These are phyloP conservation scores for Amaranthus tricolor DNA, from an alignment of 179 eudicot species.

Conservation along the genomic window DNA sequence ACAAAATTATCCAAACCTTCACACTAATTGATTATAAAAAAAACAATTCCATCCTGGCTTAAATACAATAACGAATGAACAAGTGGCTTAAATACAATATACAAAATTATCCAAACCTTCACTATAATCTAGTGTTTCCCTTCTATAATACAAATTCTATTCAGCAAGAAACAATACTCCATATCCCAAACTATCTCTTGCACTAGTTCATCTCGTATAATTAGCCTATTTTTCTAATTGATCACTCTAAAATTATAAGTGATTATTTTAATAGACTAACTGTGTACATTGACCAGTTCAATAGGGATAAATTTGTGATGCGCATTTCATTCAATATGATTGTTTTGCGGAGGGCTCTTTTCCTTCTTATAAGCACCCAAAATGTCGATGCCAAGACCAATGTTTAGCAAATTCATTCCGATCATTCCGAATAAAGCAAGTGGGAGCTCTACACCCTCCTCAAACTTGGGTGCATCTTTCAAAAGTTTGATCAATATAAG, in stretches of 20 bases:
- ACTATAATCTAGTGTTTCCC: background rate
- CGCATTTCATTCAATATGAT: slow-evolving; percentile 26
- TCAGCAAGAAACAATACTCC: background rate
- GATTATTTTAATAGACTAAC: too few relatives aligned
- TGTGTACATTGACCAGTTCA: too few relatives aligned
- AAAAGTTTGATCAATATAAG: slow-evolving; percentile 70
- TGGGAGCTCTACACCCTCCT: slow-evolving; percentile 74
- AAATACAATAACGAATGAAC: too few relatives aligned
- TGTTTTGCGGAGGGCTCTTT: slow-evolving; percentile 24
- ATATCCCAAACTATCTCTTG: background rate
- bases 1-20: too few relatives aligned
- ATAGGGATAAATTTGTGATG: too few relatives aligned
- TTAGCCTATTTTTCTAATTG: too few relatives aligned
- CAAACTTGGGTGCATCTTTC: slow-evolving; percentile 73
- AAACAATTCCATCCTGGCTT: too few relatives aligned
- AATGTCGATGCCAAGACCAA: slow-evolving; percentile 75
- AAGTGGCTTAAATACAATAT: too few relatives aligned
- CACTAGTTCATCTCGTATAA: too few relatives aligned
- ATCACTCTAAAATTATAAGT: too few relatives aligned
- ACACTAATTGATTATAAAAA: too few relatives aligned
- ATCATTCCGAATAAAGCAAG: slow-evolving; percentile 84
- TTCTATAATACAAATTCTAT: background rate
- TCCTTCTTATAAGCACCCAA: slow-evolving; percentile 62
- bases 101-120: background rate
- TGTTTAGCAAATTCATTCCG: slow-evolving; percentile 74